Base-by-base conservation (phyloP, 2,329 filamentous ascomycete species). In the Berkeleyomyces rouxiae region DNA sequence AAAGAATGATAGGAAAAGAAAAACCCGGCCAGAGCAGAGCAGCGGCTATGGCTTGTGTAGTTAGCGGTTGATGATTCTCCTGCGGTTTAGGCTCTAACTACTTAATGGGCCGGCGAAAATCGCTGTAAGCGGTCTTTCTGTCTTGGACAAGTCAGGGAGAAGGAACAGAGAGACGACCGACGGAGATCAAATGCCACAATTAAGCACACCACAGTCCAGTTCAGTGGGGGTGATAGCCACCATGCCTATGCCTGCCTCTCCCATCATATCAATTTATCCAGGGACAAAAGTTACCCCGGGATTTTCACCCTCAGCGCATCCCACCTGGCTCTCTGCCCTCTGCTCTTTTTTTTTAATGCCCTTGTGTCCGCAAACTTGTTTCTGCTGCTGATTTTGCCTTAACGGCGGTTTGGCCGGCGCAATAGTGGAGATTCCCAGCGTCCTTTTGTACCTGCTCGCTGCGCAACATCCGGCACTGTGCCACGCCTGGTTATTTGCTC, bases 371-470 rank as follows among this genome's bases (percentile, higher is more conserved):
- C 23, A 59, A 33, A 23, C 39, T 59, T 59, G 37, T 46, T 42
- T 43, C 42, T 42, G 33, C 57, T 44, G n/a, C 9, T 59, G 73
- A 72, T 72, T 72, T 72, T 71, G 72, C 71, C 72, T 69, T 72
- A 70, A 73, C 78, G 79, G 79, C 78, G 76, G 71, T 79, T 77
- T 80, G 72, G 73, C 78, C 79, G 79, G 79, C 77, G 72, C 75
- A 80, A 81, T 79, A 78, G 79, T 81, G 57, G 42, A 44, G 11
- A 42, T 58, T 6, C 33, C 10, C 2, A 42, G 23, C 23, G n/a
- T 10, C 9, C 9, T 43, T 58, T 58, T 42, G 7, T 58, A 53
- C 49, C 49, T 53, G 49, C 9, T 36, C 9, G 49, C 23, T 53
- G 13, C 4, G 49, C 36, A 53, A 7, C 49, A 53, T 36, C 36